Percentiles rank a stretch among this genome's conserved stretches.
Conservation (phyloP, 352 stramenopile genomes). For the Halophytophthora polymorphica region DNA sequence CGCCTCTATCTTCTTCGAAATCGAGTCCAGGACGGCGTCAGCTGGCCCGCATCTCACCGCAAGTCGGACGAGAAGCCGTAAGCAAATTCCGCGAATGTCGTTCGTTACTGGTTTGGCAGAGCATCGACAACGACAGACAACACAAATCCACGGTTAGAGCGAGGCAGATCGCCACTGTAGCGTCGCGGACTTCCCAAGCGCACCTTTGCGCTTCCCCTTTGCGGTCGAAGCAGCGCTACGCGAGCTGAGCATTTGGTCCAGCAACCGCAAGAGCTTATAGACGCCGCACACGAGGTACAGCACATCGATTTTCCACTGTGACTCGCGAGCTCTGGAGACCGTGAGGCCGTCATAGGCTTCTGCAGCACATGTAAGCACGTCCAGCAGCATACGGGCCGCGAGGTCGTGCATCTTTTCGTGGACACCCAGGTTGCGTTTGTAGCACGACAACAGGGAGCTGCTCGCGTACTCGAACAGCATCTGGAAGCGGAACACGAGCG, state of each 20-base stretch:
- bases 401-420: conserved; percentile 67
- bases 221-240: conserved; percentile 14
- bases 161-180: neutral
- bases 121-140: neutral
- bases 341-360: conserved; percentile 47
- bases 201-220: conserved; percentile 37
- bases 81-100: conserved; percentile 40
- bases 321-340: conserved; percentile 35
- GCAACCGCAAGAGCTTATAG: conserved; percentile 41
- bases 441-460: conserved; percentile 35
- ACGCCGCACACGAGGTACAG: conserved; percentile 64
- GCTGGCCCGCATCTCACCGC: conserved; percentile 38
- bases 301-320: conserved; percentile 75
- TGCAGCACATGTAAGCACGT: conserved; percentile 38
- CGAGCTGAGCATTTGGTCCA: conserved; percentile 54
- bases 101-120: conserved; percentile 27
- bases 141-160: conserved; percentile 1
- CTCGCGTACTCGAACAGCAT: conserved; percentile 41
- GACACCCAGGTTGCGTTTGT: conserved; percentile 50
- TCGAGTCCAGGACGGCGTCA: conserved; percentile 31
- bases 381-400: conserved; percentile 44
- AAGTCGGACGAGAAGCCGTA: conserved; percentile 51
- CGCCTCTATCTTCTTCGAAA: conserved; percentile 28
- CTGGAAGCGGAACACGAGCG: conserved; percentile 47
- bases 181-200: neutral